Conservation (phyloP, 345 rosid genomes). For the Geranium brycei region DNA sequence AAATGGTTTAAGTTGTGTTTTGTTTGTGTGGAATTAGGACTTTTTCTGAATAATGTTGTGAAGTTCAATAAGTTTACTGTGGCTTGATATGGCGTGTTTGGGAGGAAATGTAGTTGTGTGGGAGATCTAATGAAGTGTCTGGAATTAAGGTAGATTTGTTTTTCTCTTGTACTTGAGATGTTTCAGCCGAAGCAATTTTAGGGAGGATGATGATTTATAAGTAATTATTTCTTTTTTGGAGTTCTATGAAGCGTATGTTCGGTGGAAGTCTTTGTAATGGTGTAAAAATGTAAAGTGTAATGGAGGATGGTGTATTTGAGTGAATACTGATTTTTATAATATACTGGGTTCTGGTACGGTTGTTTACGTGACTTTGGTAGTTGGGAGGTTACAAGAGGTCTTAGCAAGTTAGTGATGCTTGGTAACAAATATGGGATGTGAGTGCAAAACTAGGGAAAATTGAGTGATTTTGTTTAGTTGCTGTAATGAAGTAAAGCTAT, state of each 20-base stretch:
- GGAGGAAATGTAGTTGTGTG: neutral
- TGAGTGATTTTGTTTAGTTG: neutral
- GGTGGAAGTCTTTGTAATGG: too few relatives aligned
- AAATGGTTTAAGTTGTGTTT: neutral
- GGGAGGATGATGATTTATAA: neutral
- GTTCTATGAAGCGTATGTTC: neutral
- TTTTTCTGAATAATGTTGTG: neutral
- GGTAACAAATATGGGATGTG: neutral
- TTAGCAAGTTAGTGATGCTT: neutral
- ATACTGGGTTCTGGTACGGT: neutral
- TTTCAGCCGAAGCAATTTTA: neutral
- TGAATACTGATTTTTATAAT: neutral
- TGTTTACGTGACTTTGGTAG: neutral
- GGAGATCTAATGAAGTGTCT: neutral
- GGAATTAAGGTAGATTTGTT: neutral
- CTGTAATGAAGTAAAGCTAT: neutral
- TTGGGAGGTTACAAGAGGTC: neutral
- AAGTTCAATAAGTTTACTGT: too few relatives aligned
- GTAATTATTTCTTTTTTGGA: too few relatives aligned
- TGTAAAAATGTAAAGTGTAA: neutral
- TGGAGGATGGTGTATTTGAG: neutral
- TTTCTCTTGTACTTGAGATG: neutral
- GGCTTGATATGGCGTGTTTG: neutral
- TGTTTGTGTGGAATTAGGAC: neutral
- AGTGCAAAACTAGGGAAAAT: neutral